These are phyloP conservation scores for Hyparrhenia diplandra DNA, from an alignment of 176 grass and related monocot genomes.

Conservation along the genomic window DNA sequence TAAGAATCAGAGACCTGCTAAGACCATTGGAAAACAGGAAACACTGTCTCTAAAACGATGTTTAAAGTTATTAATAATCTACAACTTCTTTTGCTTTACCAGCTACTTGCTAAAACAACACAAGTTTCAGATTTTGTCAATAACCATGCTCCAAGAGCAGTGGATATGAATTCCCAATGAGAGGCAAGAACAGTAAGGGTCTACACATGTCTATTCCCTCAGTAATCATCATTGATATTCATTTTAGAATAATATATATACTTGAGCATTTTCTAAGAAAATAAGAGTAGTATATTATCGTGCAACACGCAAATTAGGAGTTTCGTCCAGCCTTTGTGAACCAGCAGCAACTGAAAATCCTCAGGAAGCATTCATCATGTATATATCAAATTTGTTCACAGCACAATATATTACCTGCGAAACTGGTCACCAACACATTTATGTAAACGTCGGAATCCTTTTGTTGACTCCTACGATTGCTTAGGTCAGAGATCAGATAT, in stretches of 20 bases:
- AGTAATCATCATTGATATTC: no score
- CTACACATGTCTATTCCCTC: no score
- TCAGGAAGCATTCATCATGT: neutral
- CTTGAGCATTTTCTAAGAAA: neutral
- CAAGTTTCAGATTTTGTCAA: neutral
- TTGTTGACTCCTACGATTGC: constrained; percentile 9
- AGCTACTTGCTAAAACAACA: neutral
- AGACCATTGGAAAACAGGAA: neutral
- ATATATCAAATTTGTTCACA: neutral
- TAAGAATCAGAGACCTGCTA: neutral
- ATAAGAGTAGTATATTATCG: no score
- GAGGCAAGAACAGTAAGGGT: neutral
- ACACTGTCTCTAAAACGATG: neutral
- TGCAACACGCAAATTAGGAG: no score
- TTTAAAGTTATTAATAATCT: neutral
- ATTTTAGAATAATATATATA: no score
- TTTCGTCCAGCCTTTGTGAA: no score
- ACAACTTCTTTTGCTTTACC: neutral
- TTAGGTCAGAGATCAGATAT: constrained; percentile 61
- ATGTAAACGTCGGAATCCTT: constrained; percentile 26
- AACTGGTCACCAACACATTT: constrained; percentile 60
- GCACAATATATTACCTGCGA: constrained; percentile 47
- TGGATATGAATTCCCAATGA: neutral
- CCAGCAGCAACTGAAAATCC: no score
- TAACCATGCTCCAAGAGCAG: neutral